Base-by-base conservation (phyloP, 2,329 filamentous ascomycete species). In the Fusarium xyrophilum region DNA sequence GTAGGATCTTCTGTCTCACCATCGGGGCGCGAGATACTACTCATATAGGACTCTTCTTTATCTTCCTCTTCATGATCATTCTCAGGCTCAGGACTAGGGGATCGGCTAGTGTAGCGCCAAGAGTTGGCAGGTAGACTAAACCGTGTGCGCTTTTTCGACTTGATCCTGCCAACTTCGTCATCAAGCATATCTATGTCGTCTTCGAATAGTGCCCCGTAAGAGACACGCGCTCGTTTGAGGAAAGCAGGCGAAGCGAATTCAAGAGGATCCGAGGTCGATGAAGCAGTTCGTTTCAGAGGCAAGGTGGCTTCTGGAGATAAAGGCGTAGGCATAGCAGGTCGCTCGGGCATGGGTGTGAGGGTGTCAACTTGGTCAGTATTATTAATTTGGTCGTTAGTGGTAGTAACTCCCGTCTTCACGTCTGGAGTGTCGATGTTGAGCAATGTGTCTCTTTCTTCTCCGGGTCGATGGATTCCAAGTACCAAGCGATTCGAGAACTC, bases 231-330 rank as follows among this genome's bases (percentile, higher is more conserved):
- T 55, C 90, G 85, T 76, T 91, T 94, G 23, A 93, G 80, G 70
- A 96, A 97, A 1, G 92, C 92, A 1, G 93, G 93, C 5, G 93
- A 96, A 7, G 86, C 83, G 80, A 89, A 96, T 69, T 90, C 86
- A 21, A 83, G 80, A 44, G 81, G 72, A 12, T 81, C 81, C 46
- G 81, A 70, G 5, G 74, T 74, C 23, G 77, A 64, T 9, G 81
- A 74, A 23, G 76, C 77, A 9, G 70, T 63, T 60, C 79, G 77
- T 48, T 81, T 82, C 21, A 70, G 69, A 7, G 78, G 74, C 3
- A 75, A 50, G 14, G 61, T 57, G 25, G 59, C 50, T 25, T 70
- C 65, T 17, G 70, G 66, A 19, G 72, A 67, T 35, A 60, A 56
- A 15, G 68, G 56, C 55, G 43, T 59, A 33, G 60, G 71, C 36